These are phyloP conservation scores for Mycena citricolor DNA, from an alignment of 1,284 basidiomycete genomes.

Conservation along the genomic window DNA sequence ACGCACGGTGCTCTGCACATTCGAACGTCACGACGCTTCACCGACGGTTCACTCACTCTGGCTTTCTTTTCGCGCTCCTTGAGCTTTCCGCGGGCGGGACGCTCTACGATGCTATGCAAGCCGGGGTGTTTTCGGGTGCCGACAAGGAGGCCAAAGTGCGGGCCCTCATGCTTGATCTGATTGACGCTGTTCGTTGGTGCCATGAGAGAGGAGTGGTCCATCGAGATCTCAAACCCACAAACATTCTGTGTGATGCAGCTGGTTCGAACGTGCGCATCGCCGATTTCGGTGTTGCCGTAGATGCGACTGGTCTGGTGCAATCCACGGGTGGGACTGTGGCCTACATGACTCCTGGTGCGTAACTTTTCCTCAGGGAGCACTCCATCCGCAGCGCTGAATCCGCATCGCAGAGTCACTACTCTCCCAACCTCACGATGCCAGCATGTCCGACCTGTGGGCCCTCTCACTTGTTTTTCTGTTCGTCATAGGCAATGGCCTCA, in stretches of 20 bases:
- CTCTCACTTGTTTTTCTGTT: slow-evolving; percentile 81
- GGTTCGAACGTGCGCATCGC: slow-evolving; percentile 67
- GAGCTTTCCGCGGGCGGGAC: slow-evolving; percentile 62
- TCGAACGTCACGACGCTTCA: slow-evolving; percentile 79
- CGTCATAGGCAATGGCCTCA: slow-evolving; percentile 84
- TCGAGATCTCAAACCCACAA: slow-evolving; percentile 88
- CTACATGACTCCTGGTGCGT: slow-evolving; percentile 70
- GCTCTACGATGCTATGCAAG: slow-evolving; percentile 48
- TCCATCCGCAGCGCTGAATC: too few species aligned
- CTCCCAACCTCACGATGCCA: too few species aligned
- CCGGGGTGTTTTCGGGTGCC: slow-evolving; percentile 43
- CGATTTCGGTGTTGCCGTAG: slow-evolving; percentile 85
- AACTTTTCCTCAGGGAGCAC: too few species aligned
- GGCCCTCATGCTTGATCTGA: slow-evolving; percentile 66
- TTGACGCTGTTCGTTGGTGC: slow-evolving; percentile 75
- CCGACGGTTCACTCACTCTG: slow-evolving; percentile 58
- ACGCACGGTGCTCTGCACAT: slow-evolving; percentile 69
- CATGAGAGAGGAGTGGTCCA: slow-evolving; percentile 76
- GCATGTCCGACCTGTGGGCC: slow-evolving; percentile 96
- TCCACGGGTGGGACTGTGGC: slow-evolving; percentile 79
- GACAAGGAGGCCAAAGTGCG: slow-evolving; percentile 61
- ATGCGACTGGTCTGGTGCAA: slow-evolving; percentile 59
- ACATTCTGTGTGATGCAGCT: slow-evolving; percentile 65
- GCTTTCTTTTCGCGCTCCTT: slow-evolving; percentile 55
- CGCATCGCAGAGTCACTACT: background rate